A percentile compares a stretch with the other conserved stretches of the same genome.
phyloP scores from a whole-genome alignment of 2,329 filamentous ascomycete species.

The Erysiphe pulchra region DNA sequence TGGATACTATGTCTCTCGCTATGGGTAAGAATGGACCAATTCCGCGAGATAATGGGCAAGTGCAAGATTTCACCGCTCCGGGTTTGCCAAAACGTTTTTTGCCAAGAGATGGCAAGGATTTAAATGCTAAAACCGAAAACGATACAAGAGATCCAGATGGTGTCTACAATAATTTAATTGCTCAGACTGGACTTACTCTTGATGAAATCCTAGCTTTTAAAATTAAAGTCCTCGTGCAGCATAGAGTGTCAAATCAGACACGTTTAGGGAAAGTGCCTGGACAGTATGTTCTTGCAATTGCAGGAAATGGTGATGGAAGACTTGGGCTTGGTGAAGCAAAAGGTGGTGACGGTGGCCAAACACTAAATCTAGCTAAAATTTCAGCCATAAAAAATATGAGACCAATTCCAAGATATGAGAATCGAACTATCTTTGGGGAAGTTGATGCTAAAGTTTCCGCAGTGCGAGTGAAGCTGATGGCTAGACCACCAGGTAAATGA shows the following conservation, averaged over 20 bases:
- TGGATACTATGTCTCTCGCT: constrained; percentile 5
- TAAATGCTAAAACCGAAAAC: constrained; percentile 5
- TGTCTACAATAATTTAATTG: constrained; percentile 15
- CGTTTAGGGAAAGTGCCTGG: constrained; percentile 80
- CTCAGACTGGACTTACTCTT: constrained; percentile 27
- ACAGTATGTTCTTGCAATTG: constrained; percentile 50
- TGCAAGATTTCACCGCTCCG: constrained; percentile 6
- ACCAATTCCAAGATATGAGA: constrained; percentile 77
- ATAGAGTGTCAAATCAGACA: constrained; percentile 73
- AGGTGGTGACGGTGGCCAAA: constrained; percentile 44
- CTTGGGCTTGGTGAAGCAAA: constrained; percentile 82
- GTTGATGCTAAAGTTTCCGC: constrained; percentile 66
- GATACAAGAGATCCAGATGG: constrained; percentile 14
- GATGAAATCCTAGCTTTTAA: constrained; percentile 27
- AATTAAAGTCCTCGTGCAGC: constrained; percentile 46
- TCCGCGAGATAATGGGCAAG: constrained; percentile 2
- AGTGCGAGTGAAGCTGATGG: constrained; percentile 57
- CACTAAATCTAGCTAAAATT: constrained; percentile 41
- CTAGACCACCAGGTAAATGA: constrained; percentile 60
- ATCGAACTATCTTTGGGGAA: constrained; percentile 72
- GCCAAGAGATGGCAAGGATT: constrained; percentile 3
- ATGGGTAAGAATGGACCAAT: constrained; percentile 8
- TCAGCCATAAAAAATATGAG: constrained; percentile 76
- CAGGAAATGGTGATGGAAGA: constrained; percentile 66
- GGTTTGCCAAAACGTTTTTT: constrained; percentile 7